Evolutionary conservation across 2,329 filamentous ascomycete genomes (phyloP), one percentile per base, ranked within the genome.

Genomic region (Claviceps paspali): DNA sequence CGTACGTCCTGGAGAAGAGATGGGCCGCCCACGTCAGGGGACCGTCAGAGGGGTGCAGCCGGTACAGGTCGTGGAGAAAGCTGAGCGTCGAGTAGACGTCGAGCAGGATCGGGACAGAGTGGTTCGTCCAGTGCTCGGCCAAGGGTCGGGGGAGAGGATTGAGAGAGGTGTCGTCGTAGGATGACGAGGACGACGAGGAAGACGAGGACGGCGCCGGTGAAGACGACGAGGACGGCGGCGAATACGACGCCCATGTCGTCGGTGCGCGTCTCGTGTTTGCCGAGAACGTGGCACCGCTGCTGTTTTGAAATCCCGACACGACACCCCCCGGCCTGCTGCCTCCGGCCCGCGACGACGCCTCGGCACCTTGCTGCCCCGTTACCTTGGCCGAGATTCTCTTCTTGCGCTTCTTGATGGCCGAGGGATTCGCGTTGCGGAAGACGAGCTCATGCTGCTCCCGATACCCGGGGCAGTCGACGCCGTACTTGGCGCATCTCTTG

Each of bases 401-500:
- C 49, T 51, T 59, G 35, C 51, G 47, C 43, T 52, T 55, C 45
- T 48, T 54, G 22, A 50, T 29, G 3, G 41, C 46, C 22, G 45
- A 41, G 6, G 55, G 47, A 38, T 51, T 49, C 9, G 51, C 52
- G 38, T 57, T 52, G 38, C 57, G 57, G 39, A 62, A 62, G 42
- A 61, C 53, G 24, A 62, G 52, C 31, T 59, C 58, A 19, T 59
- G 50, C 36, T 57, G 54, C 39, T 59, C 52, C 7, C 60, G 52
- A 38, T 62, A 62, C 3, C 60, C 60, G 1, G 59, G 59, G 15
- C 60, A 62, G 14, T 52, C 48, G 23, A 47, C 49, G 30, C 60
- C 59, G 42, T 62, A 62, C 40, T 61, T 62, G 49, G 53, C 49
- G 44, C 60, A 62, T 47, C 60, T 49, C 36, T 57, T 52, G 38